These are phyloP conservation scores for Fagus sylvatica DNA, from an alignment of 306 rosid species.

Conservation along the genomic window DNA sequence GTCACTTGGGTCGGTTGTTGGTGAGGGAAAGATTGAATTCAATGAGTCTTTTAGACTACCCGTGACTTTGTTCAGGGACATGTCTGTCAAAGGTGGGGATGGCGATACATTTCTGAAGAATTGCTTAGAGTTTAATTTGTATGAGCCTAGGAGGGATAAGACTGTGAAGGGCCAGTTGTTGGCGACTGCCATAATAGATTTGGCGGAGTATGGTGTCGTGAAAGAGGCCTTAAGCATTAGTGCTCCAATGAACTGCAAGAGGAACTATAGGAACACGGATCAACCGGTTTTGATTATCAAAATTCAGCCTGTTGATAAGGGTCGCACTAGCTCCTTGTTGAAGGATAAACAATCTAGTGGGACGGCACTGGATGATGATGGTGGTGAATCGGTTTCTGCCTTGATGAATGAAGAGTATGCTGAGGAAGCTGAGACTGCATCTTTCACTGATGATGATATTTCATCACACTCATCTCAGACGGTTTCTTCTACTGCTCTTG, in stretches of 20 bases:
- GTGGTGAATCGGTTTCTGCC: constrained; percentile 65
- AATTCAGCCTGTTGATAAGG: constrained; percentile 69
- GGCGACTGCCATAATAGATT: constrained; percentile 76
- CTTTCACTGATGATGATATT: constrained; percentile 88
- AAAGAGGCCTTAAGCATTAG: constrained; percentile 56
- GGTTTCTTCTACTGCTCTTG: constrained; percentile 36
- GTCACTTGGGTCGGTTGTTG: constrained; percentile 54
- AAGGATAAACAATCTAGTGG: constrained; percentile 53
- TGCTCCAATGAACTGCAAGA: constrained; percentile 69
- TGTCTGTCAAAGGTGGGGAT: constrained; percentile 65
- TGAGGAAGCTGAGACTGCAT: constrained; percentile 73
- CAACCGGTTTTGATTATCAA: constrained; percentile 65
- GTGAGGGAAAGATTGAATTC: constrained; percentile 83
- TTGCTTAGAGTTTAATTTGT: constrained; percentile 75
- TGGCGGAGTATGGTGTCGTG: constrained; percentile 80
- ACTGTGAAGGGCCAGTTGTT: constrained; percentile 77
- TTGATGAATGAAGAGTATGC: constrained; percentile 68
- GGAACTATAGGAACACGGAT: constrained; percentile 76
- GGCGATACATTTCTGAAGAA: constrained; percentile 70
- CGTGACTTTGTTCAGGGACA: constrained; percentile 66
- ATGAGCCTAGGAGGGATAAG: constrained; percentile 85
- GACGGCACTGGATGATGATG: constrained; percentile 42
- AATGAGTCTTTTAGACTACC: constrained; percentile 75
- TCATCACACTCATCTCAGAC: constrained; percentile 84
- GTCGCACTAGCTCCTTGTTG: constrained; percentile 37